A percentile compares a stretch with the other conserved stretches of the same genome.
phyloP scores from a whole-genome alignment of 1,139 yeast genomes.

The Meyerozyma sp. region DNA sequence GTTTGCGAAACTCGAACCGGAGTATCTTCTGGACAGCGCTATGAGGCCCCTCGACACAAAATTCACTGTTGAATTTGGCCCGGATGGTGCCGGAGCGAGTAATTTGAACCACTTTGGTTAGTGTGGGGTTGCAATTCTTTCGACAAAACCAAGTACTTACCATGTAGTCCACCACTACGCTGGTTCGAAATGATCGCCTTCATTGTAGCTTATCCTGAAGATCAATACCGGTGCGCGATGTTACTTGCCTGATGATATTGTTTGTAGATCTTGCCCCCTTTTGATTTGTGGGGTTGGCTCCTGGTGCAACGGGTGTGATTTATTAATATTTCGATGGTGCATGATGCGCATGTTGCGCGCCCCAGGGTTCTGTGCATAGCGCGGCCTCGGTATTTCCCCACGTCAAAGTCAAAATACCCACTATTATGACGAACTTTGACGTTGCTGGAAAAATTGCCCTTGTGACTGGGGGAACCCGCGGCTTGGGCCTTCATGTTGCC shows the following conservation, averaged over 20 bases:
- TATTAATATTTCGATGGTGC: slow-evolving; percentile 17
- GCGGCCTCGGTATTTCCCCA: slow-evolving; percentile 3
- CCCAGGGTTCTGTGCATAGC: slow-evolving; percentile 16
- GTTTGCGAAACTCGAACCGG: slow-evolving; percentile 1
- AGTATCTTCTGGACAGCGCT: slow-evolving; percentile 3
- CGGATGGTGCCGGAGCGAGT: background rate
- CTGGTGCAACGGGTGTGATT: slow-evolving; percentile 2
- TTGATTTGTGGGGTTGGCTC: background rate
- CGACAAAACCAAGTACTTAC: background rate
- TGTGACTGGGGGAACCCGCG: slow-evolving; percentile 10
- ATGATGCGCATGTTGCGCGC: slow-evolving; percentile 7
- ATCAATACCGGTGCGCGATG: background rate
- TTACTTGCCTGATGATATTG: background rate
- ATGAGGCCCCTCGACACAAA: slow-evolving; percentile 1
- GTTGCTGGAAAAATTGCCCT: slow-evolving; percentile 17
- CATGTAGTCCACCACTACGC: slow-evolving; percentile 4
- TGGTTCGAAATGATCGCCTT: slow-evolving; percentile 5
- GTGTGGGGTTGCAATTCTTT: background rate
- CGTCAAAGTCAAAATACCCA: too few species aligned
- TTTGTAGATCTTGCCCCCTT: background rate
- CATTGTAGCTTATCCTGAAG: slow-evolving; percentile 1
- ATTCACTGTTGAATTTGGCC: slow-evolving; percentile 4
- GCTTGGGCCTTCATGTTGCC: slow-evolving; percentile 8
- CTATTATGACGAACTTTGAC: slow-evolving; percentile 13
- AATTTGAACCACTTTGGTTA: slow-evolving; percentile 5